Conservation (phyloP, 768 basidiomycete genomes). For the Boletellus sp. region DNA sequence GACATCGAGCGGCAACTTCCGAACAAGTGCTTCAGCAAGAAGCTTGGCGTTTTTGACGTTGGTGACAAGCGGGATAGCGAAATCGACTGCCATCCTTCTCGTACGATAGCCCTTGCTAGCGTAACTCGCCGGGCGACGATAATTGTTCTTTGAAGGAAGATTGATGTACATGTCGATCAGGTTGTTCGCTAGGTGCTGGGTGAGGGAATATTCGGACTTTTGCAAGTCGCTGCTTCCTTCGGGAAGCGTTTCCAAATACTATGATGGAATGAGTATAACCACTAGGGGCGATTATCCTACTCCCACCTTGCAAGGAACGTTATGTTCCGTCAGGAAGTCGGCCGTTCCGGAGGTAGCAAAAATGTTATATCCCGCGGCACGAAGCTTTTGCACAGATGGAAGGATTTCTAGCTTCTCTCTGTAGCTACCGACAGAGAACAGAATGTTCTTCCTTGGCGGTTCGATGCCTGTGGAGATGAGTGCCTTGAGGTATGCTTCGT, state of each 20-base stretch:
- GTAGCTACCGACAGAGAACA: conserved; percentile 95
- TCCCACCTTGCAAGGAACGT: conserved; percentile 88
- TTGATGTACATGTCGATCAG: conserved; percentile 99
- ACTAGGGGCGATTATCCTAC: neutral
- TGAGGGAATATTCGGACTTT: conserved; percentile 96
- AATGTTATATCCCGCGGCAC: conserved; percentile 88
- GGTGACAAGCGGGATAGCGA: conserved; percentile 94
- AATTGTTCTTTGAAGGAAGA: conserved; percentile 95
- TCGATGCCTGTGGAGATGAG: conserved; percentile 94
- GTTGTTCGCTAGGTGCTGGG: conserved; percentile 94
- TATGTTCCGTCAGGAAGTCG: conserved; percentile 96
- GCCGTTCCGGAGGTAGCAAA: conserved; percentile 97
- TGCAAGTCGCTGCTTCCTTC: conserved; percentile 72
- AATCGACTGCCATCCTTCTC: conserved; percentile 98
- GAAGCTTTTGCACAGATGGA: conserved; percentile 93
- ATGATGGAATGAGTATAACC: conserved; percentile 7
- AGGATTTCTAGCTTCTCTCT: conserved; percentile 96
- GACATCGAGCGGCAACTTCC: conserved; percentile 87
- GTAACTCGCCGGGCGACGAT: conserved; percentile 94
- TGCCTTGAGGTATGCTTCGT: conserved; percentile 97
- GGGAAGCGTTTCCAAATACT: conserved; percentile 88
- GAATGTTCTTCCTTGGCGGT: conserved; percentile 93
- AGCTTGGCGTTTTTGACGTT: conserved; percentile 99
- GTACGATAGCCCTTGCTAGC: conserved; percentile 96
- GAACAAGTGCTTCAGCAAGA: conserved; percentile 87